A percentile compares a stretch with the other conserved stretches of the same genome.
Conservation (phyloP, 1,284 basidiomycete species). For the Thecaphora thlaspeos region DNA sequence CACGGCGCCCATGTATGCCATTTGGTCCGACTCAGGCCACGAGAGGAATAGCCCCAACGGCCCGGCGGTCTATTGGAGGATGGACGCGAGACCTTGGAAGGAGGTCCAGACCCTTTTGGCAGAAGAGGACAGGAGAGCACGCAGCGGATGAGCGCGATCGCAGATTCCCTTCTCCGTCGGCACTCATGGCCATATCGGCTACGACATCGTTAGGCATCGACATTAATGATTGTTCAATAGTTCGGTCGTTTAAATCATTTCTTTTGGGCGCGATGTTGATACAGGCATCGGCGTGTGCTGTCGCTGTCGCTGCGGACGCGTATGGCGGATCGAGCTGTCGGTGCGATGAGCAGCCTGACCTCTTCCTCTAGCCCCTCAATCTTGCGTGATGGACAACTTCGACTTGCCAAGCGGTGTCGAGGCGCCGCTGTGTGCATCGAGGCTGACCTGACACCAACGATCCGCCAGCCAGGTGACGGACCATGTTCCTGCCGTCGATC, state of each 20-base stretch:
- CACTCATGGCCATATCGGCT: too few relatives aligned
- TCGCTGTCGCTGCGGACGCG: too few relatives aligned
- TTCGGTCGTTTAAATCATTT: too few relatives aligned
- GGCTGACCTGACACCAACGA: conserved; percentile 65
- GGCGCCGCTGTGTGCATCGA: conserved; percentile 41
- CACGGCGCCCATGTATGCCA: conserved; percentile 37
- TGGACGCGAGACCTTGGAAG: conserved; percentile 34
- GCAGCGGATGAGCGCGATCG: too few relatives aligned
- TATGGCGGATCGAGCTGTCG: too few relatives aligned
- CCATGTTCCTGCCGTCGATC: conserved; percentile 87
- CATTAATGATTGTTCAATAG: too few relatives aligned
- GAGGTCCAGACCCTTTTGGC: conserved; percentile 9
- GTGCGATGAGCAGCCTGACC: too few relatives aligned
- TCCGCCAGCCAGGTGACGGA: conserved; percentile 86
- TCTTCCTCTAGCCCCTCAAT: too few relatives aligned
- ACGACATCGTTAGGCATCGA: too few relatives aligned
- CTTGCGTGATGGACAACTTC: conserved; percentile 14
- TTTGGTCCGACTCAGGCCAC: conserved; percentile 34
- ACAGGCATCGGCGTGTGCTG: too few relatives aligned
- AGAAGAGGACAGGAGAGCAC: neutral
- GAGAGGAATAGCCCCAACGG: conserved; percentile 31
- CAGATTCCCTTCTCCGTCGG: too few relatives aligned
- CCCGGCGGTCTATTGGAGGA: conserved; percentile 35
- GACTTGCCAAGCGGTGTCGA: conserved; percentile 34
- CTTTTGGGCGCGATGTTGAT: too few relatives aligned